Base-by-base conservation (phyloP, 768 basidiomycete species). In the Boletus rubescentipes region DNA sequence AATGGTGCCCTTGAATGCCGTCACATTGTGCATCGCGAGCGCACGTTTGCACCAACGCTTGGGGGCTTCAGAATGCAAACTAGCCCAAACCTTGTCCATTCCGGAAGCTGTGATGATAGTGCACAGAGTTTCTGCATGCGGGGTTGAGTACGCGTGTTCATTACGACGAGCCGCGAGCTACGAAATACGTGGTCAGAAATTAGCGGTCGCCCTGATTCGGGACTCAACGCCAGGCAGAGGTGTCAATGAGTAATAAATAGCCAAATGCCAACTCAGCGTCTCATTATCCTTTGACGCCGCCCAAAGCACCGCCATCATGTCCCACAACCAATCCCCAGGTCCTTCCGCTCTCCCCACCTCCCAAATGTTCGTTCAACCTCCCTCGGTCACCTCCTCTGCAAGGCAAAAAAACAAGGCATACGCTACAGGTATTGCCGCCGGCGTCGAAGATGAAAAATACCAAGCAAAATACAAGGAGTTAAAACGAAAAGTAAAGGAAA, bases 381-480 rank as follows among this genome's bases (percentile, higher is more conserved):
- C 61, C 45, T 59, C 65, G 10, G 61, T 57, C 45, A 47, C 71
- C 23, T 57, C 71, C 61, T 65, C 77, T 46, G 62, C 51, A 69
- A 76, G 69, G 67, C 77, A 75, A 78, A 84, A 75, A 74, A 73
- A 62, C 69, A 81, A 68, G 62, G 57, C 75, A 21, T 76, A 78
- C 44, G 58, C 80, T 18, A 74, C 82, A 20, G 87, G 86, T 57
- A 87, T 89, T 58, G 81, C 87, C 36, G 87, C 87, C 26, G 86
- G 87, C 62, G 88, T 86, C 18, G 90, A 92, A 67, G 91, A 93
- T 71, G 82, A 82, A 66, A 92, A 91, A 72, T 93, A 93, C 69
- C 87, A 89, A 55, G 80, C 83, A 65, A 93, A 93, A 73, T 93
- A 93, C 76, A 90, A 85, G 70, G 91, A 93, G 54, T 77, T 93